phyloP scores from a whole-genome alignment of 176 grass and related monocot species.

The Triticum turgidum region DNA sequence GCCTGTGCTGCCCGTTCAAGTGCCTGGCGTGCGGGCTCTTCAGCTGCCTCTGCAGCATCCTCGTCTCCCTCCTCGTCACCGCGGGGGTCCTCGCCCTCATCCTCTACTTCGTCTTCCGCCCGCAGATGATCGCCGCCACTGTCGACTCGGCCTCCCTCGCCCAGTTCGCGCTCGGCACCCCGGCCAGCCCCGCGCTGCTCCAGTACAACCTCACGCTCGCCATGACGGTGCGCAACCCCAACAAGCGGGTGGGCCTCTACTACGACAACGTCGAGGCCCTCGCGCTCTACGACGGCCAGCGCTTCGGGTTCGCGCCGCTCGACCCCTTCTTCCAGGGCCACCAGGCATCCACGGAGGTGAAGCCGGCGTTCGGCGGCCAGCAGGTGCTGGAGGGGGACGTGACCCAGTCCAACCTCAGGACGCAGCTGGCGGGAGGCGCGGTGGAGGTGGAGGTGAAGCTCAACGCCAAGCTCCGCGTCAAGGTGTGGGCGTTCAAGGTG shows the following conservation, averaged over 20 bases:
- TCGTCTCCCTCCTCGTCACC: slow-evolving; percentile 38
- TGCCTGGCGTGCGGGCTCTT: slow-evolving; percentile 50
- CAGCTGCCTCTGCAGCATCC: slow-evolving; percentile 59
- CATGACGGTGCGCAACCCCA: slow-evolving; percentile 73
- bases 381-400: slow-evolving; percentile 27
- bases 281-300: slow-evolving; percentile 39
- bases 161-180: slow-evolving; percentile 10
- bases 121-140: slow-evolving; percentile 49
- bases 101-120: slow-evolving; percentile 73
- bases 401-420: neutral
- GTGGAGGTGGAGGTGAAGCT: slow-evolving; percentile 41
- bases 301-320: slow-evolving; percentile 43
- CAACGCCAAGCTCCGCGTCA: slow-evolving; percentile 42
- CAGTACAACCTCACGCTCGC: slow-evolving; percentile 39
- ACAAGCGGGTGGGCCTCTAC: slow-evolving; percentile 57
- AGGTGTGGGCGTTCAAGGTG: slow-evolving; percentile 51
- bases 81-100: slow-evolving; percentile 38
- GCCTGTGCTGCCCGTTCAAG: slow-evolving; percentile 61
- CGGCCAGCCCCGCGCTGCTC: neutral
- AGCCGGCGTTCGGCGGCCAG: slow-evolving; percentile 24
- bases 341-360: neutral
- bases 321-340: slow-evolving; percentile 60
- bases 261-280: slow-evolving; percentile 64
- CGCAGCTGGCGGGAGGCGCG: neutral
- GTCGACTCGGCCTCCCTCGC: slow-evolving; percentile 52